Percentiles rank a stretch among this genome's conserved stretches.
Conservation (phyloP, 108 stramenopile species). For the Cyclostephanos tholiformis region DNA sequence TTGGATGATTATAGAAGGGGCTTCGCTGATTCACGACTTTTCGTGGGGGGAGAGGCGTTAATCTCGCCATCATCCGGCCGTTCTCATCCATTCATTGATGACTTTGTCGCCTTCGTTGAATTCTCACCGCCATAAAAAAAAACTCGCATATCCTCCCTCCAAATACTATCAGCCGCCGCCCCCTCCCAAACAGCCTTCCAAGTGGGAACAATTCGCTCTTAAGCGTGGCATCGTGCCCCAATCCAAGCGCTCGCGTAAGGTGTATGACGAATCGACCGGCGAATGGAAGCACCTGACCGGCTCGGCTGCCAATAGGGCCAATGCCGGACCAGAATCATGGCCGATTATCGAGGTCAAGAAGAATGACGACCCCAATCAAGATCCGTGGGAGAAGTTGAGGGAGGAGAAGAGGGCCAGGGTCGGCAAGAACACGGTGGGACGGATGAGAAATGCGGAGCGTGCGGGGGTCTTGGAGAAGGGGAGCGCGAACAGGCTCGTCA, state of each 20-base stretch:
- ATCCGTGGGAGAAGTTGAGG: slow-evolving; percentile 84
- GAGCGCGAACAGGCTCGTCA: slow-evolving; percentile 59
- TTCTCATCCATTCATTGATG: no score
- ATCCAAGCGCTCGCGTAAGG: slow-evolving; percentile 87
- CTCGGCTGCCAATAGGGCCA: slow-evolving; percentile 65
- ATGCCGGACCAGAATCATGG: slow-evolving; percentile 71
- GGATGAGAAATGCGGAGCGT: slow-evolving; percentile 81
- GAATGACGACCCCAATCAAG: slow-evolving; percentile 78
- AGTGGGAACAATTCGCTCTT: slow-evolving; percentile 91
- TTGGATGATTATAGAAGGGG: not conserved
- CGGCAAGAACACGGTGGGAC: slow-evolving; percentile 69
- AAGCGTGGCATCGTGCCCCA: slow-evolving; percentile 84
- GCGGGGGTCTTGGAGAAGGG: slow-evolving; percentile 73
- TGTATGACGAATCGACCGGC: slow-evolving; percentile 87
- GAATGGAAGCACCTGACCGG: slow-evolving; percentile 87
- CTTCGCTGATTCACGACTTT: not conserved
- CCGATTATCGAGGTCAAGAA: slow-evolving; percentile 90
- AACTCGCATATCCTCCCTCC: not conserved
- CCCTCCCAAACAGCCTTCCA: slow-evolving; percentile 83
- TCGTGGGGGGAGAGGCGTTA: no score
- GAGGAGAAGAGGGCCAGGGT: slow-evolving; percentile 71
- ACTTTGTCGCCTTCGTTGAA: slow-evolving; percentile 2
- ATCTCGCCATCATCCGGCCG: no score
- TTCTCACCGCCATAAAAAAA: not conserved
- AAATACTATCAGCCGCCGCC: slow-evolving; percentile 72